phyloP scores from a whole-genome alignment of 306 rosid genomes.

The Quercus engelmannii region DNA sequence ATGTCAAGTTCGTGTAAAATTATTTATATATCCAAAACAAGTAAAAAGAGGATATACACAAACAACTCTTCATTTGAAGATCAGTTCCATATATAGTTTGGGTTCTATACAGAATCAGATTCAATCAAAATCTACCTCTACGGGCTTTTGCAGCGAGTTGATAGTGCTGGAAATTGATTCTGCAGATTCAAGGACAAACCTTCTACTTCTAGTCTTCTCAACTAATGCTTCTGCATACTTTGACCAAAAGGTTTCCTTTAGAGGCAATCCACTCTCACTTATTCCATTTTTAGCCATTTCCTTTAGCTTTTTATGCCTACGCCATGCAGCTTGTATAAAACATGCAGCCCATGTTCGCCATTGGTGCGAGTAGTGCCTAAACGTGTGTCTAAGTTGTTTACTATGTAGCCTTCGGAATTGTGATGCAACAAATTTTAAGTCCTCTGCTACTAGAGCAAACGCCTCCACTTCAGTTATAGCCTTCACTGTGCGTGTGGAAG shows the following conservation, averaged over 20 bases:
- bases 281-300: conserved; percentile 49
- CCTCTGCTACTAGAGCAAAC: conserved; percentile 83
- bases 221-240: conserved; percentile 16
- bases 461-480: conserved; percentile 94
- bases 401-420: conserved; percentile 79
- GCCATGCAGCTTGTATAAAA: conserved; percentile 90
- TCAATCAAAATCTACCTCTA: conserved; percentile 65
- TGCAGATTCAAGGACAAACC: conserved; percentile 16
- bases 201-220: conserved; percentile 23
- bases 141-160: conserved; percentile 65
- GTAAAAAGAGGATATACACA: no score
- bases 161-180: conserved; percentile 39
- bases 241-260: conserved; percentile 21
- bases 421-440: conserved; percentile 86
- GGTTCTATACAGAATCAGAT: no score
- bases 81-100: no score
- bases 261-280: conserved; percentile 22
- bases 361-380: conserved; percentile 84
- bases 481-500: conserved; percentile 78
- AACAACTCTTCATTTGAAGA: no score
- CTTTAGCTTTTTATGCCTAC: conserved; percentile 55
- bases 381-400: conserved; percentile 75
- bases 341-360: conserved; percentile 94
- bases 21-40: no score
- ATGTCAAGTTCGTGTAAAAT: no score